Base-by-base conservation (phyloP, 305 asterid genomes). In the Fraxinus nigra region DNA sequence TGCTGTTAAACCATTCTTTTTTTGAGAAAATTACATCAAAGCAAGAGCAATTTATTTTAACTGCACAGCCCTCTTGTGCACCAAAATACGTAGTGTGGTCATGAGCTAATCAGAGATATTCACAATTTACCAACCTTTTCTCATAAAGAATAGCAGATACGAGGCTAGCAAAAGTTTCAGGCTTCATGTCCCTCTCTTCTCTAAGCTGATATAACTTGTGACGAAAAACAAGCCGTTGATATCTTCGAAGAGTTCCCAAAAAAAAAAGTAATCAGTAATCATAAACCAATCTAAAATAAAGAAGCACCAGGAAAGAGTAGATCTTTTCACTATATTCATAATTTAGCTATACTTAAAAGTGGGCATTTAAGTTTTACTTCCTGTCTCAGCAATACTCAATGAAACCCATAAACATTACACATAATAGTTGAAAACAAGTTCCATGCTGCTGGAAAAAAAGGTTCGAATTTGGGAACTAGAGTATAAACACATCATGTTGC, bases 171-270 rank as follows among this genome's bases (percentile, higher is more conserved):
- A 95, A 95, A 76, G 98, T 95, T 83, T 94, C 99, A 59, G 98
- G 99, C 92, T 93, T 95, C 98, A 95, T 94, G 81, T 96, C 90
- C 88, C 98, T 92, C 90, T 96, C 99, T 89, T 96, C 99, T 81
- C 99, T 86, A 26, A 96, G 93, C 82, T 94, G 89, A 87, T 96
- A 96, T 81, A 96, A 81, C 86, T 96, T 96, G 88, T 93, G 98
- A 14, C 98, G 93, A 70, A 96, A 96, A 75, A 92, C 91, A 63
- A 96, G 97, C 46, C 95, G 86, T 77, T 96, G 98, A 81, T 91
- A 77, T 93, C 99, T 96, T 83, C 85, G 88, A 78, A 79, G 13
- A 34, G 67, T 30, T 1, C 18, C 1, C 7, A 37, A 63, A 20
- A 6, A 16, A 7, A n/a, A 59, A 59, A 20, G 28, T 8, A 59